Percentiles rank a stretch among this genome's conserved stretches.
These are phyloP conservation scores for Fagus sylvatica DNA, from an alignment of 306 rosid genomes.

Conservation along the genomic window DNA sequence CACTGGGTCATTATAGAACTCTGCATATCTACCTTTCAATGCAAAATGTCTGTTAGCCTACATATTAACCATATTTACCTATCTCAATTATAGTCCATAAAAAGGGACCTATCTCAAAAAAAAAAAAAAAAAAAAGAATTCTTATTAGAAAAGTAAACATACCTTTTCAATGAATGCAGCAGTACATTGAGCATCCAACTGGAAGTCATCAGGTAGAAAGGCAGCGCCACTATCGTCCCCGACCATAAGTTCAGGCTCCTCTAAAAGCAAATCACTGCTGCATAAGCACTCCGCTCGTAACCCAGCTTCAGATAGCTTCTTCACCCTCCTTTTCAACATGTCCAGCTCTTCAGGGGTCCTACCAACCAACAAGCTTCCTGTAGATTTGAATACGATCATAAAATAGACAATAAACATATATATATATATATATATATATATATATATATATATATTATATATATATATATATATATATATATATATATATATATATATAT, in stretches of 20 bases:
- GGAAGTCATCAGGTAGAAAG: conserved; percentile 76
- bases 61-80: conserved; percentile 22
- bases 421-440: no score
- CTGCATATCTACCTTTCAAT: conserved; percentile 69
- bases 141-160: conserved; percentile 1
- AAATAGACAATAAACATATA: no score
- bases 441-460: no score
- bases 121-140: not conserved
- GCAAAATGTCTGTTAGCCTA: conserved; percentile 66
- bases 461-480: no score
- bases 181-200: conserved; percentile 74
- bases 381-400: conserved; percentile 12
- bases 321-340: conserved; percentile 57
- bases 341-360: conserved; percentile 58
- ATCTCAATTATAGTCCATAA: conserved; percentile 5
- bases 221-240: conserved; percentile 66
- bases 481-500: not conserved
- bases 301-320: conserved; percentile 59
- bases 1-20: conserved; percentile 79
- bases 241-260: conserved; percentile 74
- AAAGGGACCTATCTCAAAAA: not conserved
- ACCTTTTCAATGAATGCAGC: conserved; percentile 72
- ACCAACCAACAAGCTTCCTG: conserved; percentile 84
- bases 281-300: conserved; percentile 66
- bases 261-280: conserved; percentile 52